A percentile compares a stretch with the other conserved stretches of the same genome.
phyloP scores from a whole-genome alignment of 73 alveolate genomes.

The Urostyla sp. region DNA sequence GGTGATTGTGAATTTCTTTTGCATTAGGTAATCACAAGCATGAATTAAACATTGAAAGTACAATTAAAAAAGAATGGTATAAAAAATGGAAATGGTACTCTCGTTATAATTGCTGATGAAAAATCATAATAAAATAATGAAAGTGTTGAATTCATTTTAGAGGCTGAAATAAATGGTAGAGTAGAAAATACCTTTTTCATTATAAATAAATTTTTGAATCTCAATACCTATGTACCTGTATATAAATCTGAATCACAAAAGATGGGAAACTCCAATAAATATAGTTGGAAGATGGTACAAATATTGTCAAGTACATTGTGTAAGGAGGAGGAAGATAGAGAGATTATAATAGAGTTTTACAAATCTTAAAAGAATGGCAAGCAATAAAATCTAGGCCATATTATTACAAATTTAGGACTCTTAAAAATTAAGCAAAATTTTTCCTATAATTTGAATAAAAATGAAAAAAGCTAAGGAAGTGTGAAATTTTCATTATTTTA shows the following conservation, averaged over 20 bases:
- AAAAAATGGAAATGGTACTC: slow-evolving; percentile 42
- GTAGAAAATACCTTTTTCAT: slow-evolving; percentile 15
- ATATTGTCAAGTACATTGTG: slow-evolving; percentile 34
- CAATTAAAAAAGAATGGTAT: slow-evolving; percentile 59
- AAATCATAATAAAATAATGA: slow-evolving; percentile 4
- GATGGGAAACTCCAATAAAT: not conserved
- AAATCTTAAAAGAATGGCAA: slow-evolving; percentile 29
- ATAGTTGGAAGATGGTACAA: slow-evolving; percentile 9
- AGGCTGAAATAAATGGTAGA: too few relatives aligned
- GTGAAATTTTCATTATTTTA: slow-evolving; percentile 28
- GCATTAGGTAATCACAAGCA: slow-evolving; percentile 79
- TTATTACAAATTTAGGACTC: not conserved
- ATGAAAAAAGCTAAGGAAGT: slow-evolving; percentile 22
- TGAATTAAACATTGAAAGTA: slow-evolving; percentile 44
- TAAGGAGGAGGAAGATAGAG: slow-evolving; percentile 37
- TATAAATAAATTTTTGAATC: not conserved
- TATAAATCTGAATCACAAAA: slow-evolving; percentile 63
- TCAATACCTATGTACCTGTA: slow-evolving; percentile 54
- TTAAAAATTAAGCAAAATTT: not conserved
- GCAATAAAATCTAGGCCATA: slow-evolving; percentile 19
- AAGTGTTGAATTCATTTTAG: too few relatives aligned
- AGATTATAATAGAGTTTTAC: slow-evolving; percentile 33
- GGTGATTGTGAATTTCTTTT: slow-evolving; percentile 77
- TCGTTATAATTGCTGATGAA: slow-evolving; percentile 47
- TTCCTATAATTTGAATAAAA: not conserved